Evolutionary conservation across 495 filamentous ascomycete species (phyloP).

Genomic region (Baudoinia panamericana): DNA sequence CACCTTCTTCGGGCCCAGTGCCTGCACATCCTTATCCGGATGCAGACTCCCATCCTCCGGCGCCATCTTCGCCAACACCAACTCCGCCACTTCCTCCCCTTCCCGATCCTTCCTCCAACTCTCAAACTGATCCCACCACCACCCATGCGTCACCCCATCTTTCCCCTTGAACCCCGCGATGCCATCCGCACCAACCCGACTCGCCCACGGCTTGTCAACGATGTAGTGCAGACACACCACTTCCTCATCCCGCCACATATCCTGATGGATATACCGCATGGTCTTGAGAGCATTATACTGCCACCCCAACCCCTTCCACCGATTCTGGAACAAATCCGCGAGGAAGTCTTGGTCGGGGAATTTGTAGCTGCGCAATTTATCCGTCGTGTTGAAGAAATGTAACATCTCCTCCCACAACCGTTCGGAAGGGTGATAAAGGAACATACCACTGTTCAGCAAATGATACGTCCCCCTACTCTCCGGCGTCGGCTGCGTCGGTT

Average conservation of each 20-base stretch:
- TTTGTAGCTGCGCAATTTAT: slow-evolving; percentile 28
- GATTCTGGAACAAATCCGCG: slow-evolving; percentile 33
- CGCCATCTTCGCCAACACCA: slow-evolving; percentile 8
- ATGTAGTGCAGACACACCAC: slow-evolving; percentile 41
- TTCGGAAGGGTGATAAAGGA: slow-evolving; percentile 30
- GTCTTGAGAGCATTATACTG: slow-evolving; percentile 45
- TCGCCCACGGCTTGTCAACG: slow-evolving; percentile 45
- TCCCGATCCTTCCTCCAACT: slow-evolving; percentile 23
- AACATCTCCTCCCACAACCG: slow-evolving; percentile 31
- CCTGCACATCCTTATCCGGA: slow-evolving; percentile 16
- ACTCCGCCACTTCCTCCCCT: slow-evolving; percentile 3
- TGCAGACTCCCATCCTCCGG: slow-evolving; percentile 11
- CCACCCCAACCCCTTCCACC: slow-evolving; percentile 35
- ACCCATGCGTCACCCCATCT: slow-evolving; percentile 36
- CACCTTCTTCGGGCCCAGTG: slow-evolving; percentile 18
- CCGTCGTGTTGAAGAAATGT: slow-evolving; percentile 28
- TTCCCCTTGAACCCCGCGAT: slow-evolving; percentile 32
- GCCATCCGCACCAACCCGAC: slow-evolving; percentile 31
- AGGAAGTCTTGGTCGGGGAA: slow-evolving; percentile 46
- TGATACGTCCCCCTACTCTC: slow-evolving; percentile 24
- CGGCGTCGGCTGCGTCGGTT: slow-evolving; percentile 20
- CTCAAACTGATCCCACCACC: slow-evolving; percentile 36
- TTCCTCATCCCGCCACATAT: slow-evolving; percentile 42
- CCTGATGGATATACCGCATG: slow-evolving; percentile 37
- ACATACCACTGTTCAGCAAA: slow-evolving; percentile 33